These are phyloP conservation scores for Pseudisothecium myosuroides DNA, from an alignment of 225 moss, liverwort and hornwort genomes.

Conservation along the genomic window DNA sequence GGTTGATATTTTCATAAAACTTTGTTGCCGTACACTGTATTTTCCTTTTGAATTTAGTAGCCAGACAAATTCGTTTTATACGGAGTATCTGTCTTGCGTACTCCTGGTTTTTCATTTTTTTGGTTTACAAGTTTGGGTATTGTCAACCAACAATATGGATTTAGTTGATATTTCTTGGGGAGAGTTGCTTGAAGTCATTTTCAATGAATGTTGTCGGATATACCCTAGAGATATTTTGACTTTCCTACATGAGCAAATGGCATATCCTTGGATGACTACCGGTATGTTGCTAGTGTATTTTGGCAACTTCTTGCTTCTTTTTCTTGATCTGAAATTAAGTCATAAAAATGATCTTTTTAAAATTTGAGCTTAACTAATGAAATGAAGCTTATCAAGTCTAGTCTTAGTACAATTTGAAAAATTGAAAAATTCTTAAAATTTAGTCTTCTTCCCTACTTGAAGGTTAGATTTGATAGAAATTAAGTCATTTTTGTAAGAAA, in stretches of 20 bases:
- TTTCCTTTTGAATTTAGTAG: not conserved
- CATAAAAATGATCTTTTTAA: no score
- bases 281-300: not conserved
- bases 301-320: not conserved
- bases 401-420: not conserved
- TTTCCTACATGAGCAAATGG: not conserved
- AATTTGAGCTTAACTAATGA: not conserved
- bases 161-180: not conserved
- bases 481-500: no score
- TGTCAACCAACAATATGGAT: not conserved
- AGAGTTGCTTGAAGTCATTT: not conserved
- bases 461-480: no score
- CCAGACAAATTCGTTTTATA: not conserved
- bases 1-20: conserved; percentile 7
- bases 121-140: not conserved
- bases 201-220: not conserved
- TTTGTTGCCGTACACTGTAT: not conserved
- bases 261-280: not conserved
- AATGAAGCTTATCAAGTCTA: not conserved
- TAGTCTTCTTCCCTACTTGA: no score
- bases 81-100: not conserved
- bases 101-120: not conserved
- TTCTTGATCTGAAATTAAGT: not conserved
- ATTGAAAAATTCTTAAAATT: not conserved
- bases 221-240: no score